These are phyloP conservation scores for Termitomyces sp. DNA, from an alignment of 1,284 basidiomycete species.

Conservation along the genomic window DNA sequence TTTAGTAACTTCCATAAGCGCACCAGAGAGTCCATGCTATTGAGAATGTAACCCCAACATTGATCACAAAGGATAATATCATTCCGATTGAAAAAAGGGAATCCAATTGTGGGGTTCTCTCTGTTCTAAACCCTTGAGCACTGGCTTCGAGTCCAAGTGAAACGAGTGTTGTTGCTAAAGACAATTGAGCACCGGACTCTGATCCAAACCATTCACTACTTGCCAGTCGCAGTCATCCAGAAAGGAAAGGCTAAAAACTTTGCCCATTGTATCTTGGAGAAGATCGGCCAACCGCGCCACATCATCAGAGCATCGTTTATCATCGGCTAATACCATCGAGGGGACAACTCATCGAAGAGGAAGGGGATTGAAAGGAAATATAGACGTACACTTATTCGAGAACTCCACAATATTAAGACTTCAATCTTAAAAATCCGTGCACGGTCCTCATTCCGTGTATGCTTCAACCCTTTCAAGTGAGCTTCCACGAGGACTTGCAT, in stretches of 20 bases:
- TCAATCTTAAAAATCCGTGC: background rate
- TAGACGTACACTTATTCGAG: slow-evolving; percentile 1
- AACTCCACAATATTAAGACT: background rate
- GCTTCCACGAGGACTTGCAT: background rate
- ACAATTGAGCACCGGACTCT: background rate
- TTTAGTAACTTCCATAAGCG: background rate
- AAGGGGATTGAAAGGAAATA: background rate
- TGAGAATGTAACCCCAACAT: background rate
- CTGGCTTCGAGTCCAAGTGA: background rate
- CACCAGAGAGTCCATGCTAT: slow-evolving; percentile 6
- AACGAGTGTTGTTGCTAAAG: background rate
- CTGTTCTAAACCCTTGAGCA: background rate
- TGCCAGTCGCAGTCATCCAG: background rate
- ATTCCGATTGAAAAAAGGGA: slow-evolving; percentile 1
- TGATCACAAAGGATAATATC: background rate
- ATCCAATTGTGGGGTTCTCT: background rate
- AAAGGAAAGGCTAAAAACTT: background rate
- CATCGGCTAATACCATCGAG: background rate
- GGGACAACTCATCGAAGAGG: background rate
- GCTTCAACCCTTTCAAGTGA: background rate
- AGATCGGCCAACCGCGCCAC: slow-evolving; percentile 2
- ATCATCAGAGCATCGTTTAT: slow-evolving; percentile 3
- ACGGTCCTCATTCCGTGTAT: background rate
- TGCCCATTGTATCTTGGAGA: background rate
- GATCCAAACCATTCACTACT: background rate